Evolutionary conservation across 768 basidiomycete genomes (phyloP).

Genomic region (Russula ochroleuca): DNA sequence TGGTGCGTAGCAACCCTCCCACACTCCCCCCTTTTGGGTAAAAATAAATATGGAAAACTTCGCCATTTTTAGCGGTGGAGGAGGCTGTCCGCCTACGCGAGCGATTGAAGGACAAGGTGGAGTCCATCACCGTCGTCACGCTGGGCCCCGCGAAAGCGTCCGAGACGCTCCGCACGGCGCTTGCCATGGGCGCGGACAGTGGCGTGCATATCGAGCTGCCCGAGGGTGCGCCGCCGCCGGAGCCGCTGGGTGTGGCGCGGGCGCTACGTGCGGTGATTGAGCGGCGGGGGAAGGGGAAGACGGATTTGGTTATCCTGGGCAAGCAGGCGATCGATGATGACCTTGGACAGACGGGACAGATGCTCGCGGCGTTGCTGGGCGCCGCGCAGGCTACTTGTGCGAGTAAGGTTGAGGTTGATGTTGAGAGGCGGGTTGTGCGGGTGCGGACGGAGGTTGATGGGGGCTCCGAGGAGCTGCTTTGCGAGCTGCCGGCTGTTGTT

Average conservation of each 20-base stretch:
- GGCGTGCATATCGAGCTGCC: slow-evolving; percentile 87
- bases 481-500: slow-evolving; percentile 75
- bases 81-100: slow-evolving; percentile 96
- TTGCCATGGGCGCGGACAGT: slow-evolving; percentile 96
- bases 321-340: slow-evolving; percentile 99
- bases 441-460: slow-evolving; percentile 94
- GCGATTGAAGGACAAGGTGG: slow-evolving; percentile 66
- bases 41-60: no score
- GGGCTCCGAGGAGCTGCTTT: slow-evolving; percentile 77
- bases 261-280: slow-evolving; percentile 74
- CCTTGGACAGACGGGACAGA: slow-evolving; percentile 91
- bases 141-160: slow-evolving; percentile 87
- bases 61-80: slow-evolving; percentile 67
- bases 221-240: slow-evolving; percentile 67
- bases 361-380: slow-evolving; percentile 87
- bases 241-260: slow-evolving; percentile 89
- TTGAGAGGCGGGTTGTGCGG: slow-evolving; percentile 54
- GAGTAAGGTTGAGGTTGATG: slow-evolving; percentile 74
- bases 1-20: slow-evolving; percentile 47
- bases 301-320: slow-evolving; percentile 91
- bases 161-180: slow-evolving; percentile 90
- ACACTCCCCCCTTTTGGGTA: neutral
- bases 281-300: slow-evolving; percentile 46
- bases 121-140: slow-evolving; percentile 87
- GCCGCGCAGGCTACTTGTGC: slow-evolving; percentile 97